Evolutionary conservation across 805 yeast species (phyloP).

Genomic region (Candida ipomoeae): DNA sequence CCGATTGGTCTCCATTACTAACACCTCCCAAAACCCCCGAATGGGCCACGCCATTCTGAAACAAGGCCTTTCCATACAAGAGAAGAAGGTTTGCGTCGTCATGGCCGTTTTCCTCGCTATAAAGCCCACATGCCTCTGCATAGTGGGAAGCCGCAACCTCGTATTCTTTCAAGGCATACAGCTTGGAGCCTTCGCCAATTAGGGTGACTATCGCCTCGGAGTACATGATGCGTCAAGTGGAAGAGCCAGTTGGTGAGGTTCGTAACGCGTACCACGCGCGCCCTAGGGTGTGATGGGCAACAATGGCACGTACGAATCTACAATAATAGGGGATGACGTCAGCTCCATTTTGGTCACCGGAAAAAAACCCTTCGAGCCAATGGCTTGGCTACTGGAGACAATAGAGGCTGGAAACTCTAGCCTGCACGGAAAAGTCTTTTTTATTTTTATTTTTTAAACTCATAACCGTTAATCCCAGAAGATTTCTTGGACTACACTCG

Average conservation of each 20-base stretch:
- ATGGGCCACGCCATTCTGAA: slow-evolving; percentile 67
- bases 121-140: slow-evolving; percentile 66
- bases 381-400: background rate
- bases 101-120: slow-evolving; percentile 46
- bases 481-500: no score
- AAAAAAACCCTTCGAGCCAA: background rate
- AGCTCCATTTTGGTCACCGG: background rate
- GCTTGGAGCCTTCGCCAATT: slow-evolving; percentile 58
- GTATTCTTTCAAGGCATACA: slow-evolving; percentile 60
- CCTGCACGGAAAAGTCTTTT: no score
- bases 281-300: background rate
- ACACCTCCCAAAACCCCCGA: slow-evolving; percentile 67
- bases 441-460: no score
- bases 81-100: slow-evolving; percentile 72
- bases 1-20: slow-evolving; percentile 1
- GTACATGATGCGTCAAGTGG: slow-evolving; percentile 8
- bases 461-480: no score
- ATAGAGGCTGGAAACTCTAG: background rate
- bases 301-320: background rate
- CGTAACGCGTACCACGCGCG: slow-evolving; percentile 1
- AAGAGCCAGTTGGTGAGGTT: background rate
- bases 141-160: slow-evolving; percentile 67
- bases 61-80: slow-evolving; percentile 76
- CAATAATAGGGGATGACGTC: background rate
- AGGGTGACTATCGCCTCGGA: slow-evolving; percentile 12